Conservation (phyloP, 2,329 filamentous ascomycete species). For the Pseudonectria buxi region DNA sequence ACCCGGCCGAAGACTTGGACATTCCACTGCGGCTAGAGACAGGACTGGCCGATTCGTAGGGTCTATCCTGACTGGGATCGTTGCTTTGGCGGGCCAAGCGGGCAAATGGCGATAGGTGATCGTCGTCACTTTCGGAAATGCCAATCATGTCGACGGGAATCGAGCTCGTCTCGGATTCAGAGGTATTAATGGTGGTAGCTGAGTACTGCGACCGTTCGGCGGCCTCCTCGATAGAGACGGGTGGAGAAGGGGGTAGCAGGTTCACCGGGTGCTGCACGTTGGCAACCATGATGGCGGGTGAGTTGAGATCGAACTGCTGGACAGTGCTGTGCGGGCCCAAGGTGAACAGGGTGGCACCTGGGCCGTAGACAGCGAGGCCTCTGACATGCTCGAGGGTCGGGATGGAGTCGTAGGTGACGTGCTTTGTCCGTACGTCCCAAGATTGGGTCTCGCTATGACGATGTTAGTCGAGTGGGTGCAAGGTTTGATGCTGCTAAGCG, state of each 20-base stretch:
- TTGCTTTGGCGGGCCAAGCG: slow-evolving; percentile 65
- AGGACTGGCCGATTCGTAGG: slow-evolving; percentile 61
- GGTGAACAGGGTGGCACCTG: slow-evolving; percentile 87
- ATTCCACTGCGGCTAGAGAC: slow-evolving; percentile 53
- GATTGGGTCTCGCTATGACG: slow-evolving; percentile 70
- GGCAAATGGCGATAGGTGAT: slow-evolving; percentile 68
- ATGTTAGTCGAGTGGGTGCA: slow-evolving; percentile 25
- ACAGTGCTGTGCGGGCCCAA: slow-evolving; percentile 81
- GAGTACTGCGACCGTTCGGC: slow-evolving; percentile 44
- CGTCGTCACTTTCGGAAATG: slow-evolving; percentile 69
- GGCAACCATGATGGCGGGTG: slow-evolving; percentile 69
- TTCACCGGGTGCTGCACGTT: slow-evolving; percentile 82
- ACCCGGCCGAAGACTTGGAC: slow-evolving; percentile 48
- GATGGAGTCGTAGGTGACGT: slow-evolving; percentile 83
- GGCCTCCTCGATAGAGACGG: slow-evolving; percentile 71
- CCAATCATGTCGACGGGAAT: slow-evolving; percentile 50
- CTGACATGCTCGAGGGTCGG: slow-evolving; percentile 76
- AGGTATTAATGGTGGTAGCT: slow-evolving; percentile 40
- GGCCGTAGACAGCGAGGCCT: slow-evolving; percentile 81
- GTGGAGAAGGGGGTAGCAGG: slow-evolving; percentile 71
- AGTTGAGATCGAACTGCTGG: slow-evolving; percentile 92
- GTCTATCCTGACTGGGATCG: slow-evolving; percentile 48
- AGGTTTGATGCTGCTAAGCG: slow-evolving; percentile 33
- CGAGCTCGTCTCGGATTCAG: slow-evolving; percentile 48
- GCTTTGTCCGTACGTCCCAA: slow-evolving; percentile 98